These are phyloP conservation scores for Phylloporus rhodoxanthus DNA, from an alignment of 768 basidiomycete species.

Conservation along the genomic window DNA sequence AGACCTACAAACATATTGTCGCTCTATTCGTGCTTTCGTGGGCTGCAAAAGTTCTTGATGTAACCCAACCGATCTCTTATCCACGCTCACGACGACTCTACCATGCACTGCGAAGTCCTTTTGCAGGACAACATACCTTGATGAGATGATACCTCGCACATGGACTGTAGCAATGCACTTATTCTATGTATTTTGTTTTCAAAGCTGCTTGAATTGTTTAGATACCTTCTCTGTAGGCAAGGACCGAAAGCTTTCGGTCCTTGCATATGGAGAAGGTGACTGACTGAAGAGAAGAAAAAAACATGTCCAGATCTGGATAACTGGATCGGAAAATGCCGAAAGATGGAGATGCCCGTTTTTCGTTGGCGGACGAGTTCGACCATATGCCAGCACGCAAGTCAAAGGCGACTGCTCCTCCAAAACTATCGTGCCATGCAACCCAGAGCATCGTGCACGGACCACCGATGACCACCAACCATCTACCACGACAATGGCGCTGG, in stretches of 20 bases:
- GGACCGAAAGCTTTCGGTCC: conserved; percentile 20
- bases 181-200: conserved; percentile 23
- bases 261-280: conserved; percentile 27
- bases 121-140: conserved; percentile 20
- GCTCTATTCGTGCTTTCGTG: conserved; percentile 54
- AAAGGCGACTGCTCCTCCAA: conserved; percentile 35
- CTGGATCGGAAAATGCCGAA: conserved; percentile 18
- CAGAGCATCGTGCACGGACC: conserved; percentile 13
- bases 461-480: conserved; percentile 1
- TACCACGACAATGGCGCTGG: conserved; percentile 47
- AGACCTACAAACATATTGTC: conserved; percentile 49
- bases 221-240: conserved; percentile 25
- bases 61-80: neutral
- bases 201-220: conserved; percentile 2
- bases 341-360: conserved; percentile 22
- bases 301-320: conserved; percentile 11
- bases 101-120: conserved; percentile 5
- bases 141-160: conserved; percentile 21
- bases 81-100: neutral
- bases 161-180: conserved; percentile 19
- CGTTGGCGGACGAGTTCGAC: conserved; percentile 7
- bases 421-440: conserved; percentile 10
- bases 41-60: conserved; percentile 44
- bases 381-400: conserved; percentile 38
- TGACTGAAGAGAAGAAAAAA: neutral